phyloP scores from a whole-genome alignment of 805 yeast species.

The Ogataea trehalophila region DNA sequence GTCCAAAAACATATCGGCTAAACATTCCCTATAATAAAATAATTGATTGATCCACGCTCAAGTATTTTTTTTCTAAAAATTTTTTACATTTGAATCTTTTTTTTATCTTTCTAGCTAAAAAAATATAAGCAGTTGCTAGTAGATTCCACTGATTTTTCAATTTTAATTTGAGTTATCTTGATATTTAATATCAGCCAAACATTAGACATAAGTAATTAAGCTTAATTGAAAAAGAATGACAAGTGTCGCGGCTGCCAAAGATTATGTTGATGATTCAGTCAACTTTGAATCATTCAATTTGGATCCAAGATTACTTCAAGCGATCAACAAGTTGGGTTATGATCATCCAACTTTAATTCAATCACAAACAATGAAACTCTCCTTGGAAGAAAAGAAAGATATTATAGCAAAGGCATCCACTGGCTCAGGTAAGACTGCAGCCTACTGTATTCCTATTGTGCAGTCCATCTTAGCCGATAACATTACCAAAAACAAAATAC shows the following conservation, averaged over 20 bases:
- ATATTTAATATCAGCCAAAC: background rate
- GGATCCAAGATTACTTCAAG: constrained; percentile 81
- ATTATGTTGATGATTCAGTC: constrained; percentile 64
- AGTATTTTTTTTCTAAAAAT: no score
- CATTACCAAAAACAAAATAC: constrained; percentile 30
- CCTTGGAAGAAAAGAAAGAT: constrained; percentile 85
- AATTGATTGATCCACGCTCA: no score
- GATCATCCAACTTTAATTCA: constrained; percentile 87
- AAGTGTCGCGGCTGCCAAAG: constrained; percentile 51
- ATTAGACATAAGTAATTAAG: background rate
- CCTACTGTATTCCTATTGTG: constrained; percentile 81
- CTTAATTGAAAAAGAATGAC: constrained; percentile 13
- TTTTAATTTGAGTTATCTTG: background rate
- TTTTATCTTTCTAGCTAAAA: background rate
- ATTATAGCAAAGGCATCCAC: constrained; percentile 92
- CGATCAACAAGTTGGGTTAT: constrained; percentile 75
- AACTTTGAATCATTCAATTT: constrained; percentile 73
- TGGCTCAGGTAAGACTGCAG: constrained; percentile 94
- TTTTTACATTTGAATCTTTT: no score
- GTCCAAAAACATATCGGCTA: no score
- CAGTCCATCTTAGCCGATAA: constrained; percentile 59
- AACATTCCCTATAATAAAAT: no score
- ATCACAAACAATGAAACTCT: constrained; percentile 86
- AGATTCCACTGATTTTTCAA: no score
- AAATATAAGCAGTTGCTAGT: background rate